Conservation (phyloP, 2,329 filamentous ascomycete species). For the Beauveria rudraprayagi region DNA sequence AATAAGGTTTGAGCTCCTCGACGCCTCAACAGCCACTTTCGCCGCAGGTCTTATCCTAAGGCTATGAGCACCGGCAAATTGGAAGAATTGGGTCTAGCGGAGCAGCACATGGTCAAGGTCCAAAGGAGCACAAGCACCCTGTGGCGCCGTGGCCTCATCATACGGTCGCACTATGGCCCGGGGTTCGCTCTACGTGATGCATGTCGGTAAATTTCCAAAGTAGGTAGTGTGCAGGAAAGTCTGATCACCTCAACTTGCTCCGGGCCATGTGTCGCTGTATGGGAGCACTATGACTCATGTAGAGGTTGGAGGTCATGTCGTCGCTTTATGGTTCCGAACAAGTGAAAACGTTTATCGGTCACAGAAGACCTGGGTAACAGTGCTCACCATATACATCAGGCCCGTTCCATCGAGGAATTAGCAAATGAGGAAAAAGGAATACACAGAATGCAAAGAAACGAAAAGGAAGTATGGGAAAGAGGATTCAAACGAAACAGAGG, state of each 20-base stretch:
- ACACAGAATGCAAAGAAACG: not conserved
- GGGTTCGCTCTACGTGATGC: not conserved
- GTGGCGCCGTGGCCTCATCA: not conserved
- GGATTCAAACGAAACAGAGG: not conserved
- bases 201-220: not conserved
- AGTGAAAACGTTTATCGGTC: not conserved
- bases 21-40: not conserved
- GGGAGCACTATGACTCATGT: not conserved
- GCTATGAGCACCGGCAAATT: not conserved
- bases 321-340: not conserved
- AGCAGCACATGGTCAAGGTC: not conserved
- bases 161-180: not conserved
- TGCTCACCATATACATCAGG: not conserved
- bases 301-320: not conserved
- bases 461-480: not conserved
- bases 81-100: not conserved
- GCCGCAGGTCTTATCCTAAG: not conserved
- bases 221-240: not conserved
- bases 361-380: not conserved
- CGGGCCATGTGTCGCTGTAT: not conserved
- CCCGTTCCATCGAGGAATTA: not conserved
- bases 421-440: not conserved
- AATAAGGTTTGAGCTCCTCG: not conserved
- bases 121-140: not conserved
- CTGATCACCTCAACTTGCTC: not conserved